Conservation (phyloP, 1,284 basidiomycete genomes). For the Coniophora puteana region DNA sequence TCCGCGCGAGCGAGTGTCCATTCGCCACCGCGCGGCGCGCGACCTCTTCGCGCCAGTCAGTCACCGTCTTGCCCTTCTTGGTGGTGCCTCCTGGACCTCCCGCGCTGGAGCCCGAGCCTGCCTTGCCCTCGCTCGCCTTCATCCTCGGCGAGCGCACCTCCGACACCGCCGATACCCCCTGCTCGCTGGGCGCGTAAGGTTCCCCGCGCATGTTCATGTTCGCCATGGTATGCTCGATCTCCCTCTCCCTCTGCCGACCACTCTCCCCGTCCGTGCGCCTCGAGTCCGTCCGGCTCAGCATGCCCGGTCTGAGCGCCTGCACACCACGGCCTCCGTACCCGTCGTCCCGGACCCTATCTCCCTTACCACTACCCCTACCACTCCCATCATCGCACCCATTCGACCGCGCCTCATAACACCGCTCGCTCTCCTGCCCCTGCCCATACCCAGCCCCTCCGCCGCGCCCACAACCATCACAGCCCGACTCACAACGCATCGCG, state of each 20-base stretch:
- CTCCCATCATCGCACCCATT: conserved; percentile 36
- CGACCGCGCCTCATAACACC: conserved; percentile 46
- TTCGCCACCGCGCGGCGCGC: conserved; percentile 31
- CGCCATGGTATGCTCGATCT: conserved; percentile 5
- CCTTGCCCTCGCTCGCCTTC: conserved; percentile 7
- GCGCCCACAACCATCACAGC: conserved; percentile 31
- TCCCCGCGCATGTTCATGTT: neutral
- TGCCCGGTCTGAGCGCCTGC: conserved; percentile 14
- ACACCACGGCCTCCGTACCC: conserved; percentile 6
- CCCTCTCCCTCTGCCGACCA: conserved; percentile 7
- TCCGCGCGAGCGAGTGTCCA: conserved; percentile 19
- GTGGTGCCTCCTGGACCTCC: no score
- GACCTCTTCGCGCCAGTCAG: conserved; percentile 50
- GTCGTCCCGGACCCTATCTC: no score
- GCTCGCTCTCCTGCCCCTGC: conserved; percentile 29
- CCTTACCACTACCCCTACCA: conserved; percentile 24
- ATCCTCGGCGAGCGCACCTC: no score
- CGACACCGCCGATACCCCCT: neutral
- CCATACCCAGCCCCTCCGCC: conserved; percentile 21
- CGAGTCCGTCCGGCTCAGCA: conserved; percentile 10
- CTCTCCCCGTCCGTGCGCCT: conserved; percentile 3
- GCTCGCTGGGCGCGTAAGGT: no score
- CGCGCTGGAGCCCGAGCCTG: conserved; percentile 30
- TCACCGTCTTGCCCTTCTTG: conserved; percentile 45
- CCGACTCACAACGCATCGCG: conserved; percentile 19